These are phyloP conservation scores for Brasilioporus rufonigricans DNA, from an alignment of 768 basidiomycete genomes.

Conservation along the genomic window DNA sequence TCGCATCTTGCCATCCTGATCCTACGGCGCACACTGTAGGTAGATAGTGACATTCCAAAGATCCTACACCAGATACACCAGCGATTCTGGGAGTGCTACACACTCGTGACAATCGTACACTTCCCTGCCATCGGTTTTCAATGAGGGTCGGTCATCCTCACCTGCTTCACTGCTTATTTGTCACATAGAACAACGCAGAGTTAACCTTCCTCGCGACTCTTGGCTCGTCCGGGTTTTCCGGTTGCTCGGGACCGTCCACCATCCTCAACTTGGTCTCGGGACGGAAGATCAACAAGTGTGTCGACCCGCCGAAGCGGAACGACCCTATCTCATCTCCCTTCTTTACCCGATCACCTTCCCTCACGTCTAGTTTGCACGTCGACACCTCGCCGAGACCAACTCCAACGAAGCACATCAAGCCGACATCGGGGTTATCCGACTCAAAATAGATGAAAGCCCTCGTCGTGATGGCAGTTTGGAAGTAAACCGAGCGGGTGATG, in stretches of 20 bases:
- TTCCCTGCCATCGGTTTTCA: no score
- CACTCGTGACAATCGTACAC: no score
- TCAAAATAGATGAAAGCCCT: slow-evolving; percentile 58
- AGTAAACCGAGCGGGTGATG: background rate
- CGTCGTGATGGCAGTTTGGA: slow-evolving; percentile 21
- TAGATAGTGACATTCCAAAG: no score
- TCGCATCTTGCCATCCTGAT: no score
- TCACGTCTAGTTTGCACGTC: slow-evolving; percentile 52
- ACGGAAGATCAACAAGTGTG: slow-evolving; percentile 46
- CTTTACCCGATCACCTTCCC: slow-evolving; percentile 41
- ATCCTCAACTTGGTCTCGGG: slow-evolving; percentile 26
- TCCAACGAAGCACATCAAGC: slow-evolving; percentile 56
- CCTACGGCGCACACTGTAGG: no score
- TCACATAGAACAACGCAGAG: background rate
- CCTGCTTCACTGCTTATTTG: background rate
- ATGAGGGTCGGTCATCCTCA: no score
- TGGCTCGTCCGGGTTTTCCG: background rate
- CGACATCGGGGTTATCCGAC: slow-evolving; percentile 51
- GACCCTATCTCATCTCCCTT: slow-evolving; percentile 59
- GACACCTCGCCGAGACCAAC: slow-evolving; percentile 65
- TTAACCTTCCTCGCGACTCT: background rate
- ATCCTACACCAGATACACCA: no score
- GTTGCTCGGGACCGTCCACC: background rate
- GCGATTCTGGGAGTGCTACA: no score
- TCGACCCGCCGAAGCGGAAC: slow-evolving; percentile 65